phyloP scores from a whole-genome alignment of 2,329 filamentous ascomycete genomes.

The Nemania sp. region DNA sequence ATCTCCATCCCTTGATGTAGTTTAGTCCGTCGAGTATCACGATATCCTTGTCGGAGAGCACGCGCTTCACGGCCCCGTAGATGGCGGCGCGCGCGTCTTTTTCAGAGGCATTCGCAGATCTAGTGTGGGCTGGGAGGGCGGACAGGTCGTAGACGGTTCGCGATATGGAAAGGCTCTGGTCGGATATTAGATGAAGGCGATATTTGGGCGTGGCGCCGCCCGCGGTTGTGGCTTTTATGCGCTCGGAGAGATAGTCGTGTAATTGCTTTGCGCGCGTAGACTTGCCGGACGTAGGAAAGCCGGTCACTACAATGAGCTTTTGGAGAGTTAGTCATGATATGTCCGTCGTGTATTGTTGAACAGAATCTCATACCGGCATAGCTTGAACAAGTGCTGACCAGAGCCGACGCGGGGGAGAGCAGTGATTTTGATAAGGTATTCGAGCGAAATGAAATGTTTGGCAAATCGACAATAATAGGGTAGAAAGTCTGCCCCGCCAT shows the following conservation, averaged over 20 bases:
- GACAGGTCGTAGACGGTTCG: slow-evolving; percentile 73
- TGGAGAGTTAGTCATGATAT: slow-evolving; percentile 8
- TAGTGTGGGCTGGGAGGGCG: slow-evolving; percentile 59
- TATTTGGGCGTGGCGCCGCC: slow-evolving; percentile 48
- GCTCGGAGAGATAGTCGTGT: slow-evolving; percentile 62
- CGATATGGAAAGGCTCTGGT: slow-evolving; percentile 69
- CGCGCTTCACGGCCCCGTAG: slow-evolving; percentile 77
- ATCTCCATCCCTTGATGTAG: slow-evolving; percentile 89
- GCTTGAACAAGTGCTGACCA: not conserved
- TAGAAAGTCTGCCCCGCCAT: not conserved
- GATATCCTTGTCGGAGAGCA: slow-evolving; percentile 71
- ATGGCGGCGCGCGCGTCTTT: slow-evolving; percentile 79
- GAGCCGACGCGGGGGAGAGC: not conserved
- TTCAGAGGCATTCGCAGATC: slow-evolving; percentile 73
- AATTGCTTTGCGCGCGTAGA: slow-evolving; percentile 69
- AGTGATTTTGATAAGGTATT: not conserved
- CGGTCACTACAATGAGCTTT: slow-evolving; percentile 69
- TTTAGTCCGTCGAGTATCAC: slow-evolving; percentile 81
- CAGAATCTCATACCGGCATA: slow-evolving; percentile 23
- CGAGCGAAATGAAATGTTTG: not conserved
- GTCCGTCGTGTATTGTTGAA: not conserved
- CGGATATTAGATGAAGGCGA: slow-evolving; percentile 73
- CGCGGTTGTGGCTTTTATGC: slow-evolving; percentile 48
- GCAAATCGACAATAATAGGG: not conserved
- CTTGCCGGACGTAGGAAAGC: slow-evolving; percentile 70